Evolutionary conservation across 495 filamentous ascomycete genomes (phyloP), one percentile per base, ranked within the genome.

Genomic region (Lasiosphaeriaceae sp.): DNA sequence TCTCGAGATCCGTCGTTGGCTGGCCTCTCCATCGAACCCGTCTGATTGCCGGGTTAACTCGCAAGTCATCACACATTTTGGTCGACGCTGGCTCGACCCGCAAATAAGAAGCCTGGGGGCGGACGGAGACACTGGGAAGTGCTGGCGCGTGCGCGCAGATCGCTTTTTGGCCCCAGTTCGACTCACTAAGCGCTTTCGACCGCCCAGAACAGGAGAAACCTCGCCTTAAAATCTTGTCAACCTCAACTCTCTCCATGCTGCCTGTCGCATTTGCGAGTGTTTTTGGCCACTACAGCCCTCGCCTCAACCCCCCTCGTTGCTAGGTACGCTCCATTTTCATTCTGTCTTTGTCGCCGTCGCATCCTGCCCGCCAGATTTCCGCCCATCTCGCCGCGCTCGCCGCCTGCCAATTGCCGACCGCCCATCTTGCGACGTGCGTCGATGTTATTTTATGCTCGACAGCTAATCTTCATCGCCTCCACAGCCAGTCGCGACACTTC

Each of bases 181-280:
- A 45, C 57, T 60, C 44, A 23, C 54, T 61, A 60, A 60, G 54
- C 58, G 61, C 61, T 59, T 47, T 12, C 50, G 4, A 16, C 52
- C 31, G 45, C 23, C 50, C 54, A 49, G 52, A 50, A 60, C 57
- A 52, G 34, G 54, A 56, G 21, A 48, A 43, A 53, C 54, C 53
- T 50, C 41, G 61, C 61, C 61, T 61, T 54, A 57, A 64, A 61
- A 55, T 61, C 58, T 56, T 57, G 24, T 44, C 56, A 61, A 61
- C 50, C 58, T 50, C 50, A 17, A 22, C 14, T 23, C 12, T 21
- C 23, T 43, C 49, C 21, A 21, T 8, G 11, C 21, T n/a, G 8
- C 19, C 35, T 23, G 24, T 64, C 52, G 54, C 58, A 57, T 56
- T 52, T 23, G n/a, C 29, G 24, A 57, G 49, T 29, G 26, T 53